Evolutionary conservation across 2,329 filamentous ascomycete species (phyloP).

Genomic region (Neoarthrinium moseri): DNA sequence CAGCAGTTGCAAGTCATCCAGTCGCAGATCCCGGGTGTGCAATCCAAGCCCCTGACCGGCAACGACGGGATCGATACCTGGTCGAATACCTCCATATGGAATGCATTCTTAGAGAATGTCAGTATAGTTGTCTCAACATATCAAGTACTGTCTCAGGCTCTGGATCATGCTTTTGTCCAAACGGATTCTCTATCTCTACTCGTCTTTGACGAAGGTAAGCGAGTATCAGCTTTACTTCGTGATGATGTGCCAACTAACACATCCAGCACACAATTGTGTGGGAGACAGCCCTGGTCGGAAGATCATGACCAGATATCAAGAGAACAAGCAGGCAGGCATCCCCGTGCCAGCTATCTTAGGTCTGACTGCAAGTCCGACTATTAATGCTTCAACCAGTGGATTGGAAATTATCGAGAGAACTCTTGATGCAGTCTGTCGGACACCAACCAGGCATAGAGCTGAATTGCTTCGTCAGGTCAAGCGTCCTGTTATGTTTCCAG

Average conservation of each 20-base stretch:
- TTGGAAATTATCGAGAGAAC: conserved; percentile 66
- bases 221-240: background rate
- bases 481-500: conserved; percentile 53
- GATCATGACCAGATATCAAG: conserved; percentile 74
- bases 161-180: conserved; percentile 71
- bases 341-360: conserved; percentile 69
- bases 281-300: conserved; percentile 61
- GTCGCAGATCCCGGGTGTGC: conserved; percentile 57
- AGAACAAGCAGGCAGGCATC: conserved; percentile 34
- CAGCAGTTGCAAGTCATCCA: conserved; percentile 65
- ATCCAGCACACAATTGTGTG: conserved; percentile 70
- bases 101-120: conserved; percentile 60
- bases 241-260: conserved; percentile 9
- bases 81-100: conserved; percentile 67
- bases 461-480: conserved; percentile 70
- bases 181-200: conserved; percentile 65
- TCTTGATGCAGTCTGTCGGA: conserved; percentile 66
- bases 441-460: conserved; percentile 65
- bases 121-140: conserved; percentile 77
- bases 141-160: conserved; percentile 71
- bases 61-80: conserved; percentile 71
- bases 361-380: conserved; percentile 76
- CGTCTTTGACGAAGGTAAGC: conserved; percentile 78
- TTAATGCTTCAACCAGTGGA: conserved; percentile 53
- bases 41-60: conserved; percentile 64